Base-by-base conservation (phyloP, 345 rosid genomes). In the Xanthoceras sorbifolium region DNA sequence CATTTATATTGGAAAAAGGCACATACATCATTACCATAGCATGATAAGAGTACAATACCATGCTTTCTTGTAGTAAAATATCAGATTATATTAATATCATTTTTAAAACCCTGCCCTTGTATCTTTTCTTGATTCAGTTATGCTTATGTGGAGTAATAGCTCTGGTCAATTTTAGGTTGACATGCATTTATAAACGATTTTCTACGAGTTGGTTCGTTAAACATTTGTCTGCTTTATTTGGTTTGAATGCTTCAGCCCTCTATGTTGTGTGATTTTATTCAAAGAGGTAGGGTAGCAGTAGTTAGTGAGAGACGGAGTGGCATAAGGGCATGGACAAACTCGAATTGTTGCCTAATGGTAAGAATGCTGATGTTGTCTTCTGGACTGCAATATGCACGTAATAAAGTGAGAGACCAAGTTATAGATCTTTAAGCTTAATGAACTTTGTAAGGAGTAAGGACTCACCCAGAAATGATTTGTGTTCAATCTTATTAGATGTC, bases 1-100 rank as follows among this genome's bases (percentile, higher is more conserved):
- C 64, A 65, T 54, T 73, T 57, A 36, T 48, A 63, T 71, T 9
- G 64, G 66, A 69, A 73, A 66, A 69, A 71, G 61, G 36, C 22
- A 11, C 57, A 73, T 67, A 72, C 38, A 22, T 48, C 68, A n/a
- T n/a, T n/a, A n/a, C n/a, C n/a, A 79, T 62, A 52, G 28, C 38
- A 40, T 61, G 52, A 72, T 72, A 36, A 72, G 9, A 34, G 62
- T n/a, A 11, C 32, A 64, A 28, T 28, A 44, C 38, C n/a, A 23
- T n/a, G 9, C 46, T 26, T 5, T 40, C 67, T 57, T 48, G 44
- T 20, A 11, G 28, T 20, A 3, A 60, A 72, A 60, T 36, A 23
- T 64, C 46, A 7, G 22, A 4, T 11, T 44, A 55, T 34, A 26
- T 40, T 11, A 23, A 10, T 46, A 20, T 50, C 4, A 28, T 17